Base-by-base conservation (phyloP, 495 filamentous ascomycete species). In the Penicillium robsamsonii region DNA sequence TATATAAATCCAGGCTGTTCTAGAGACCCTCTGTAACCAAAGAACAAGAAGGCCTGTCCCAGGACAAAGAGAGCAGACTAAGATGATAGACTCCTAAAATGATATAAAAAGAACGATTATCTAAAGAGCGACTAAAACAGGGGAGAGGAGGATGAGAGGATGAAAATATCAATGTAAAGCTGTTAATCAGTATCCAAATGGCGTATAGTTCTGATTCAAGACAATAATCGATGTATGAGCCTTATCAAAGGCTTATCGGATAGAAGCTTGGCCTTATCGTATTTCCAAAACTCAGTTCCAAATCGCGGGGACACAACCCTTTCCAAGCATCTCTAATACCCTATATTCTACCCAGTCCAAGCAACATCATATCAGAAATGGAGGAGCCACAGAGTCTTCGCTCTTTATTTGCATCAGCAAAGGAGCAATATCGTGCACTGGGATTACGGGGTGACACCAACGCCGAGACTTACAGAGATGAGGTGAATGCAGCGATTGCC, bases 401-500 rank as follows among this genome's bases (percentile, higher is more conserved):
- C 48, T 69, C 73, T 12, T 65, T 86, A 2, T 87, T 87, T 56
- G 57, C 61, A 24, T 71, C 81, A 4, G 87, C 85, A 35, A 85
- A 86, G 63, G 64, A 64, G 35, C 74, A 78, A 46, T 81, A 84
- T 37, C 68, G 72, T 44, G 69, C 66, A 13, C 57, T 84, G 25
- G 84, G 85, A 56, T 62, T 62, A 5, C 73, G 75, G 33, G 63
- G 66, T 27, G 77, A 83, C 42, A 71, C 79, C 27, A 86, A 79
- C 66, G 82, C 79, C 13, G 65, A 84, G 45, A 67, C 70, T 27
- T 94, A 90, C 74, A 82, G 85, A 61, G 77, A 85, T 54, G 82
- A 86, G 57, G 79, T 97, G 53, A 75, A 75, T 52, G 70, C 80
- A 33, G 82, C 88, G 15, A 83, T 96, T 48, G 63, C 78, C 52